Conservation (phyloP, 2,329 filamentous ascomycete genomes). For the Aspergillus ustus region DNA sequence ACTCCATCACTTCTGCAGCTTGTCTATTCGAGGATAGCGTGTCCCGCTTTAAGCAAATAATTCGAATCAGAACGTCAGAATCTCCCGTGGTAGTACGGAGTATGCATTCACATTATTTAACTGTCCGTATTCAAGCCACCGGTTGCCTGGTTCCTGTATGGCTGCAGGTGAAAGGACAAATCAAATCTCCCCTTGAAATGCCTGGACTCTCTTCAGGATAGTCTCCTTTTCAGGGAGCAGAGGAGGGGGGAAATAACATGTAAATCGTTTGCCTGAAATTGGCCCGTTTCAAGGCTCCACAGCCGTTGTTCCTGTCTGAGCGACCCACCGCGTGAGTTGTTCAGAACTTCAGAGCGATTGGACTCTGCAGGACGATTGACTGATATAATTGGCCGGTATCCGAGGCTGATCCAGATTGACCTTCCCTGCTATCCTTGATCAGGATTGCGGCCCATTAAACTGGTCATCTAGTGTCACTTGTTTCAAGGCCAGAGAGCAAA, state of each 20-base stretch:
- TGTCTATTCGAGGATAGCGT: slow-evolving; percentile 12
- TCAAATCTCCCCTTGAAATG: background rate
- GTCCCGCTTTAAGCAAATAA: slow-evolving; percentile 10
- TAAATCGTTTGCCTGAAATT: background rate
- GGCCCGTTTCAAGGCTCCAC: slow-evolving; percentile 19
- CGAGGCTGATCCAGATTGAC: slow-evolving; percentile 20
- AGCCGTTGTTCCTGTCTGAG: slow-evolving; percentile 16
- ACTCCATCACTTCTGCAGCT: slow-evolving; percentile 4
- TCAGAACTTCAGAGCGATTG: slow-evolving; percentile 4
- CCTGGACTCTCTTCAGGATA: background rate
- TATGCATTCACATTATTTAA: background rate
- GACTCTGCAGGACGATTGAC: slow-evolving; percentile 3
- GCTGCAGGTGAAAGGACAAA: background rate
- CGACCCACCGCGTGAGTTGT: slow-evolving; percentile 16
- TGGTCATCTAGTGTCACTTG: slow-evolving; percentile 18
- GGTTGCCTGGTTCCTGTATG: background rate
- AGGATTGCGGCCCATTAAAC: slow-evolving; percentile 16
- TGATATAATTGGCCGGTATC: slow-evolving; percentile 22
- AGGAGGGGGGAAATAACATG: background rate
- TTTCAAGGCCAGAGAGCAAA: slow-evolving; percentile 17
- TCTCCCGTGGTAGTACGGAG: background rate
- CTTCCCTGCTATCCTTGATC: slow-evolving; percentile 22
- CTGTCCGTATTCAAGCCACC: background rate
- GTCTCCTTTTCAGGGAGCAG: background rate
- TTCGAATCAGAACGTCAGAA: slow-evolving; percentile 7